phyloP scores from a whole-genome alignment of 2,329 filamentous ascomycete genomes.

The Aureobasidium lini region DNA sequence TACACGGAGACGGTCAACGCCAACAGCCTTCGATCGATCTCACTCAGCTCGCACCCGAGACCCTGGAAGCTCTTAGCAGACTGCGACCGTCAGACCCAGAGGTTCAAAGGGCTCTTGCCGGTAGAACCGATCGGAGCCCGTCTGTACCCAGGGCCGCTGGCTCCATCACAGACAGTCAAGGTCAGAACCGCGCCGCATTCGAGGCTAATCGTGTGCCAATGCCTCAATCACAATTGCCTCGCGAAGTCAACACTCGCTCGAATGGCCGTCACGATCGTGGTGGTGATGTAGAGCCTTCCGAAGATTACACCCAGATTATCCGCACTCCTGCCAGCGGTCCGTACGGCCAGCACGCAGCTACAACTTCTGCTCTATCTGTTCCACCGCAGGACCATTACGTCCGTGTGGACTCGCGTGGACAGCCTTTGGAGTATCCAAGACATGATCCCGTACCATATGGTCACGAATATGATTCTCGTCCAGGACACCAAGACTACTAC shows the following conservation, averaged over 20 bases:
- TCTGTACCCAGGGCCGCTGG: background rate
- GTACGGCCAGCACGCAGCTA: background rate
- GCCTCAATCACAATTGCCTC: background rate
- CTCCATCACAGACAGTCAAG: background rate
- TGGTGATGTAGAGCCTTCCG: background rate
- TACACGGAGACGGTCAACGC: background rate
- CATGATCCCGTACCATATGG: background rate
- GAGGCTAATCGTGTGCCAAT: background rate
- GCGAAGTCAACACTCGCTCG: background rate
- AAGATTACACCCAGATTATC: slow-evolving; percentile 12
- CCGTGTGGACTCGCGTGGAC: background rate
- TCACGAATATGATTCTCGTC: background rate
- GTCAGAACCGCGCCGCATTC: background rate
- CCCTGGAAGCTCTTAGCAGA: slow-evolving; percentile 7
- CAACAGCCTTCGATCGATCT: slow-evolving; percentile 8
- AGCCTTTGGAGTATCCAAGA: background rate
- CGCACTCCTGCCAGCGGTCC: slow-evolving; percentile 2
- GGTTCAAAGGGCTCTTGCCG: background rate
- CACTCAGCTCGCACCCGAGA: slow-evolving; percentile 10
- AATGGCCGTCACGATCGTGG: slow-evolving; percentile 3
- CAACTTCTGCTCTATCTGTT: background rate
- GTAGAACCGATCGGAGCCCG: background rate
- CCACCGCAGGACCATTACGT: background rate
- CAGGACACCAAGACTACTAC: background rate
- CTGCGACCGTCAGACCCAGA: background rate